Percentiles rank a stretch among this genome's conserved stretches.
These are phyloP conservation scores for Oryza meyeriana DNA, from an alignment of 176 grass and related monocot species.

Conservation along the genomic window DNA sequence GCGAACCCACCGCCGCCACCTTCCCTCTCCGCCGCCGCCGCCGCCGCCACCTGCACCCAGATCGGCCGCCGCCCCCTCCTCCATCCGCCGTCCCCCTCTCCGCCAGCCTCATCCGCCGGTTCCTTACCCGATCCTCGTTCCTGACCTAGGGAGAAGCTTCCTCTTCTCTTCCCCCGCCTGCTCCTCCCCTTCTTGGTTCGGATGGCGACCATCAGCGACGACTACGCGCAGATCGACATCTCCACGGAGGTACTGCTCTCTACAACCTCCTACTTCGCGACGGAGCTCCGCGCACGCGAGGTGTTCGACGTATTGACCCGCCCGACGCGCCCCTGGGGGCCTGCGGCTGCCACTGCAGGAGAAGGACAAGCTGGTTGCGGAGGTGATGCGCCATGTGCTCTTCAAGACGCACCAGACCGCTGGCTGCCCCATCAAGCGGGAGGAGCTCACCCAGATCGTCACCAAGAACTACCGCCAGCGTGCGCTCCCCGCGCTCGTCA, in stretches of 20 bases:
- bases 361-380: slow-evolving; percentile 88
- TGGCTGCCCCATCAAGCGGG: slow-evolving; percentile 82
- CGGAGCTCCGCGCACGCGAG: neutral
- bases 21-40: no score
- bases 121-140: neutral
- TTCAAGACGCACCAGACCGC: slow-evolving; percentile 78
- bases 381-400: slow-evolving; percentile 79
- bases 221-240: slow-evolving; percentile 60
- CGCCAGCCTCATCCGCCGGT: no score
- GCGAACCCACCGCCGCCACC: no score
- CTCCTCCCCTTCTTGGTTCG: neutral
- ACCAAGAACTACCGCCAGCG: slow-evolving; percentile 89
- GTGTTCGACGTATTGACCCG: slow-evolving; percentile 30
- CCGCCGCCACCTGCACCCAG: no score
- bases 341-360: slow-evolving; percentile 61
- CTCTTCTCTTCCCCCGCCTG: neutral
- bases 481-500: slow-evolving; percentile 59
- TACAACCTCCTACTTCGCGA: neutral
- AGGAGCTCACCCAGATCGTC: slow-evolving; percentile 76
- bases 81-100: no score
- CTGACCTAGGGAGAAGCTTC: neutral
- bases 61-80: no score
- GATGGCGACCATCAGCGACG: slow-evolving; percentile 63
- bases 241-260: slow-evolving; percentile 49
- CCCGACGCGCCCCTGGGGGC: neutral